Base-by-base conservation (phyloP, 371 early-diverging fungal species). In the Mortierella sp. region DNA sequence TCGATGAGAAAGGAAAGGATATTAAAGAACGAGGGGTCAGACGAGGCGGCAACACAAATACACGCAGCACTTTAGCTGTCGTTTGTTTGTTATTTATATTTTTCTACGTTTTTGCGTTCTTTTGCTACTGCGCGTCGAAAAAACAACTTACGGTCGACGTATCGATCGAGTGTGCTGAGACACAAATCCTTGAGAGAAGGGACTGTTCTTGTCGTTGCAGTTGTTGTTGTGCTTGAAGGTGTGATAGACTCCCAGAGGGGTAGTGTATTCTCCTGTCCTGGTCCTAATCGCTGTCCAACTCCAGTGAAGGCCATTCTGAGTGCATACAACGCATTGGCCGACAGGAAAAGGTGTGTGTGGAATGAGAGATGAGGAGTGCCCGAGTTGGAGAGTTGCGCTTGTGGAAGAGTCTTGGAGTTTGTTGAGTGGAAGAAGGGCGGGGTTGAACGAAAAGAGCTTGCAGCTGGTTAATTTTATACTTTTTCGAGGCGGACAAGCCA, bases 231-330 rank as follows among this genome's bases (percentile, higher is more conserved):
- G 24, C 50, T 55, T 71, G 63, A 31, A 26, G 63, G 63, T 28
- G 58, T 26, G 7, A 63, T 19, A 34, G 63, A 63, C 63, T 72
- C 73, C 31, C 34, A 70, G 24, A 3, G 70, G n/a, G 71, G 24
- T n/a, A 57, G 42, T 9, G 71, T 11, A 60, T 74, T 77, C 21
- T 50, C 71, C 10, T 73, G 71, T 54, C 77, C 85, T n/a, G 81
- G 77, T 54, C 79, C 85, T 31, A 84, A 74, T 54, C 79, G 72
- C 75, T 84, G 76, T 54, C 84, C 84, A 16, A 44, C 55, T 72
- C 84, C 84, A 63, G 45, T 74, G 79, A 84, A 84, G 70, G 84
- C 79, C 81, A 84, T 84, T 31, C 58, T 78, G 70, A 47, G 44
- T 55, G 14, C 77, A 60, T 5, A 16, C 7, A 58, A 47, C 38